phyloP scores from a whole-genome alignment of 768 basidiomycete species.

The Xerocomellus dryophilus region DNA sequence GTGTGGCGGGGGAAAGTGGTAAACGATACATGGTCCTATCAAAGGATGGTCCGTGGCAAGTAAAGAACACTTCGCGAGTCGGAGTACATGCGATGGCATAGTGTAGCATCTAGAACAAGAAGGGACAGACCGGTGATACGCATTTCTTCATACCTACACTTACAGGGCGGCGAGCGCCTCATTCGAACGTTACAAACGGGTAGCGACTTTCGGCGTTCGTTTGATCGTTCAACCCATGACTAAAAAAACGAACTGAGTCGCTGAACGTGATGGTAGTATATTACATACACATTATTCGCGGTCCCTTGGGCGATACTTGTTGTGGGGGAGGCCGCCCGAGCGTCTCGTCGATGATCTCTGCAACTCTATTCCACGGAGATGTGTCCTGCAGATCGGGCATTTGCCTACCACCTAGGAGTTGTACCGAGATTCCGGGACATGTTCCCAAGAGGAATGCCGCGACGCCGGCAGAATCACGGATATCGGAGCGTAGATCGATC shows the following conservation, averaged over 20 bases:
- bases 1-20: no score
- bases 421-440: conserved; percentile 9
- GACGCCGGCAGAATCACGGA: conserved; percentile 18
- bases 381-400: conserved; percentile 14
- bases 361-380: conserved; percentile 23
- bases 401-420: background rate
- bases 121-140: no score
- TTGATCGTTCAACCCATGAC: conserved; percentile 8
- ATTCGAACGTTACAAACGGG: background rate
- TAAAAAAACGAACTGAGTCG: background rate
- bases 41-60: no score
- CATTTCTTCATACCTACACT: no score
- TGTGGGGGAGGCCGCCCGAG: conserved; percentile 13
- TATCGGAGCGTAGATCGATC: conserved; percentile 17
- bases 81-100: no score
- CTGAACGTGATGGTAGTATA: background rate
- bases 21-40: no score
- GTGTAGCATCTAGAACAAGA: no score
- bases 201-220: no score
- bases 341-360: conserved; percentile 14
- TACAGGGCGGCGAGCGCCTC: background rate
- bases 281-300: conserved; percentile 20
- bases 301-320: background rate
- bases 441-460: conserved; percentile 17
- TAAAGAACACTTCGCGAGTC: no score